Conservation (phyloP, 1,139 yeast genomes). For the Candida mesenterica region DNA sequence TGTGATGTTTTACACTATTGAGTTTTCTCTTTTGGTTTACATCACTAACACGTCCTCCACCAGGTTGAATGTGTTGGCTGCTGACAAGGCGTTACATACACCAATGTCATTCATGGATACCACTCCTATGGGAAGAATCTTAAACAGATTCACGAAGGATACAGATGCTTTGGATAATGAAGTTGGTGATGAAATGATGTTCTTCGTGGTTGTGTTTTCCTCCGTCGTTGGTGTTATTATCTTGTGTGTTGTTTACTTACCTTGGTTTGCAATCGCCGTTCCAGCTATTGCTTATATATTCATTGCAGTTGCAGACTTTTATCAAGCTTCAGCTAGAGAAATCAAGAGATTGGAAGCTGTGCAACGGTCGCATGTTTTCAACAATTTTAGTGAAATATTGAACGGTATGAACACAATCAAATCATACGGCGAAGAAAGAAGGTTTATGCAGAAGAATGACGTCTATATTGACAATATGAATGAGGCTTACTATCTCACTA, state of each 20-base stretch:
- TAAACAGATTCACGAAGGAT: constrained; percentile 74
- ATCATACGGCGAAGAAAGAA: constrained; percentile 50
- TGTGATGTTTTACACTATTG: constrained; percentile 35
- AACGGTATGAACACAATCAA: constrained; percentile 71
- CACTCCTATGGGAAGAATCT: constrained; percentile 67
- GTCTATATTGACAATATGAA: constrained; percentile 59
- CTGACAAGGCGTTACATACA: constrained; percentile 42
- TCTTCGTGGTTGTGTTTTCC: constrained; percentile 49
- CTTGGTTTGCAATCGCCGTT: constrained; percentile 50
- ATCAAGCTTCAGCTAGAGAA: constrained; percentile 76
- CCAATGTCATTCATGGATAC: constrained; percentile 61
- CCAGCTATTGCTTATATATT: constrained; percentile 40
- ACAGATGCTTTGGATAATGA: constrained; percentile 82
- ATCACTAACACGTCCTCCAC: constrained; percentile 46
- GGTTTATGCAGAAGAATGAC: constrained; percentile 54
- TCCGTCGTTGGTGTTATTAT: constrained; percentile 62
- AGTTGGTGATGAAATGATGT: constrained; percentile 56
- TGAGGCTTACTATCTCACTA: constrained; percentile 65
- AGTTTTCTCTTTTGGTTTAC: constrained; percentile 49
- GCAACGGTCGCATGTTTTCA: constrained; percentile 73
- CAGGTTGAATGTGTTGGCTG: constrained; percentile 39
- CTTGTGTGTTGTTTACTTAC: constrained; percentile 69
- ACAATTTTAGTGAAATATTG: constrained; percentile 73
- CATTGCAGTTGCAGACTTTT: constrained; percentile 41
- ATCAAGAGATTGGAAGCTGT: constrained; percentile 78